Percentiles rank a stretch among this genome's conserved stretches.
phyloP scores from a whole-genome alignment of 108 stramenopile genomes.

The Stephanodiscus minutulus region DNA sequence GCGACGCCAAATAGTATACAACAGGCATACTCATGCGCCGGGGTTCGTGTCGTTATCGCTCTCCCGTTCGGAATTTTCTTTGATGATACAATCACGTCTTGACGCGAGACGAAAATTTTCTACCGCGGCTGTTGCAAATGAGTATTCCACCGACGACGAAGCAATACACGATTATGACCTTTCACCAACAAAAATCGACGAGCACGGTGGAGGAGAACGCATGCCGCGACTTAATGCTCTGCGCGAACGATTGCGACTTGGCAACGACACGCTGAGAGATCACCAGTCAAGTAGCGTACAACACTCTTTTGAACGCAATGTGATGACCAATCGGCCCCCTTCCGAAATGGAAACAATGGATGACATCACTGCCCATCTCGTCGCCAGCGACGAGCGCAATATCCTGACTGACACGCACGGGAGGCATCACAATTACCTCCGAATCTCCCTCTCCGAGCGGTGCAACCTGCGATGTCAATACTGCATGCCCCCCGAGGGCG shows the following conservation, averaged over 20 bases:
- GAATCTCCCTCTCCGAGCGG: constrained; percentile 95
- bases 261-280: neutral
- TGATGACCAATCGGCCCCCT: neutral
- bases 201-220: neutral
- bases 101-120: neutral
- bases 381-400: constrained; percentile 4
- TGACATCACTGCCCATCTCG: neutral
- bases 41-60: neutral
- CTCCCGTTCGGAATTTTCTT: neutral
- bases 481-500: constrained; percentile 98
- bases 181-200: constrained; percentile 2
- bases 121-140: constrained; percentile 18
- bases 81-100: neutral
- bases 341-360: neutral
- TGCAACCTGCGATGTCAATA: constrained; percentile 97
- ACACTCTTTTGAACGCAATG: neutral
- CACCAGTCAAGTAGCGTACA: neutral
- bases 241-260: constrained; percentile 32
- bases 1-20: neutral
- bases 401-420: constrained; percentile 83
- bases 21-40: neutral
- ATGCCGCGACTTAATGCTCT: constrained; percentile 40
- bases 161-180: neutral
- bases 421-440: constrained; percentile 92
- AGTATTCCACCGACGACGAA: constrained; percentile 18